Conservation (phyloP, 202 grass and related monocot genomes). For the Zizania palustris region DNA sequence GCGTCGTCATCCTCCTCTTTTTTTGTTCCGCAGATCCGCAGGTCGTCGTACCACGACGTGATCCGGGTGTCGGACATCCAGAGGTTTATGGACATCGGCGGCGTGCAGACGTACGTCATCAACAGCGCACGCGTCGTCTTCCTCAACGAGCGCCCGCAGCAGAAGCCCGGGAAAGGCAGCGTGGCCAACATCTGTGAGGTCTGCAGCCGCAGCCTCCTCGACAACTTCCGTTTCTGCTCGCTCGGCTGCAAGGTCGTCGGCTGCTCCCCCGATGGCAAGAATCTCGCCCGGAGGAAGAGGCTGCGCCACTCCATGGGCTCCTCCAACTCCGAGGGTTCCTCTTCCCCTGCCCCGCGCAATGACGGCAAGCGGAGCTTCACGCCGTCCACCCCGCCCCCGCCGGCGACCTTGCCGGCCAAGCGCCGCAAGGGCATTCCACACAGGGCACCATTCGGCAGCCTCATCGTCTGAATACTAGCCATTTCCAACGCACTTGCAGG, state of each 20-base stretch:
- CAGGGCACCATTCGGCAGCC: constrained; percentile 75
- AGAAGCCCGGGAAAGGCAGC: constrained; percentile 53
- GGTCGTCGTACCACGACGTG: constrained; percentile 80
- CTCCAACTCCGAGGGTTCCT: constrained; percentile 33
- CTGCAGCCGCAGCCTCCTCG: constrained; percentile 87
- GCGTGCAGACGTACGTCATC: constrained; percentile 94
- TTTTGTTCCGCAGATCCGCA: constrained; percentile 51
- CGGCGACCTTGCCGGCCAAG: constrained; percentile 49
- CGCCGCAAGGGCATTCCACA: constrained; percentile 91
- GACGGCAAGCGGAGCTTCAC: constrained; percentile 63
- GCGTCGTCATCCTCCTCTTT: no score
- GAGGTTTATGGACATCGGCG: constrained; percentile 82
- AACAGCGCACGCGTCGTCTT: constrained; percentile 95
- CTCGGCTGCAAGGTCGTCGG: constrained; percentile 89
- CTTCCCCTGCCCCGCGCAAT: constrained; percentile 40
- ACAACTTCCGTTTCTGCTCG: constrained; percentile 95
- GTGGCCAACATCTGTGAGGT: constrained; percentile 84
- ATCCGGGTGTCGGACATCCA: constrained; percentile 90
- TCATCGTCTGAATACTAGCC: constrained; percentile 63
- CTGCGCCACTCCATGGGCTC: constrained; percentile 43
- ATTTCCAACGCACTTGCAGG: neutral
- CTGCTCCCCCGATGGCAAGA: constrained; percentile 43
- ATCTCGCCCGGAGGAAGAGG: constrained; percentile 19
- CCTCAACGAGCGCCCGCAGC: constrained; percentile 89
- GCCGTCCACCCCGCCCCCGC: constrained; percentile 54